Evolutionary conservation across 2,329 filamentous ascomycete genomes (phyloP), one percentile per base, ranked within the genome.

Genomic region (Magnaporthiopsis incrustans): DNA sequence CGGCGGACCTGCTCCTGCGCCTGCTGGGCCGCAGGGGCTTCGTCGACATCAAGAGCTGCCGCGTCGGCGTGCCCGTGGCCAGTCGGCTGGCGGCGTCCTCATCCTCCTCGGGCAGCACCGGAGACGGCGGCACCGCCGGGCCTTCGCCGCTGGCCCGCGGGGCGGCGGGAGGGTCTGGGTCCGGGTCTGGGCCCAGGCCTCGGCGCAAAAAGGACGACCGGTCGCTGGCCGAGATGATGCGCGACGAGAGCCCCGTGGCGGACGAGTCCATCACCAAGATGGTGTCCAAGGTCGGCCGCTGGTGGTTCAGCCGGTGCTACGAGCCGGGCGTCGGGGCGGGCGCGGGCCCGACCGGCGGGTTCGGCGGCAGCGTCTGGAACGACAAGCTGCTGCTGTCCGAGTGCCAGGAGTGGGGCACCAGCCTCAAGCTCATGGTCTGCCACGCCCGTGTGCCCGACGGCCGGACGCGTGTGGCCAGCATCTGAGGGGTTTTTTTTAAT

Each of bases 291-390:
- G 94, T 98, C 14, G 94, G 92, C 2, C 85, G 95, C 58, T 98
- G 94, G 92, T 99, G 95, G 95, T 98, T 97, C 76, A 90, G 87
- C 12, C 86, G 90, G 63, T 97, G 94, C 79, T 98, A 97, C 74
- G 94, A 97, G 76, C 85, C 83, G 64, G 81, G 84, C 5, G 80
- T 87, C 11, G 75, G 76, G 81, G 35, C 35, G 12, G 35, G 35
- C 35, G 44, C 22, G 7, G 15, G n/a, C n/a, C n/a, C n/a, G n/a
- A n/a, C n/a, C n/a, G n/a, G n/a, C n/a, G n/a, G n/a, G n/a, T 50
- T 65, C 65, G 74, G 78, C 38, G 69, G 79, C 59, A 85, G 89
- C 73, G 90, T 98, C 68, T 98, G 93, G 89, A 83, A 82, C 60
- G 90, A 97, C 72, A 85, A 82, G 64, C 82, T 82, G 12, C 77